A percentile compares a stretch with the other conserved stretches of the same genome.
These are phyloP conservation scores for Platanthera guangdongensis DNA, from an alignment of 106 monocot species.

Conservation along the genomic window DNA sequence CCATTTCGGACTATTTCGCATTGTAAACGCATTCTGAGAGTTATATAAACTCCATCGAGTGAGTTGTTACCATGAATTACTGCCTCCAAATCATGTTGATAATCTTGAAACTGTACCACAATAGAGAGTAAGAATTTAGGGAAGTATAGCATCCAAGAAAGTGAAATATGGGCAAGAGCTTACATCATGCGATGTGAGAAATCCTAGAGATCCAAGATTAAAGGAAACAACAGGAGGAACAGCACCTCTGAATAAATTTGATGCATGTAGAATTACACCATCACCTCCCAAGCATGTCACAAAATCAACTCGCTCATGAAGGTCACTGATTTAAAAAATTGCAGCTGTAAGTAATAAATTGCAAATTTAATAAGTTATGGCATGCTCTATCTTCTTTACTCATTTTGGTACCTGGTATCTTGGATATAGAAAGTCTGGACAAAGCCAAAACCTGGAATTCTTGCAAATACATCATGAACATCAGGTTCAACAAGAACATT, in stretches of 20 bases:
- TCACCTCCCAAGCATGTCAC: constrained; percentile 97
- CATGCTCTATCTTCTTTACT: background rate
- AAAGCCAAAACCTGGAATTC: constrained; percentile 95
- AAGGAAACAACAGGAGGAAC: constrained; percentile 99
- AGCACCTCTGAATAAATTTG: constrained; percentile 89
- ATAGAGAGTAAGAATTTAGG: constrained; percentile 6
- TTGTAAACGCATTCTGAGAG: constrained; percentile 85
- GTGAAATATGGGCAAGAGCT: constrained; percentile 10
- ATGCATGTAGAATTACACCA: constrained; percentile 96
- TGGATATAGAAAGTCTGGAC: constrained; percentile 96
- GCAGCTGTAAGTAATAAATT: background rate
- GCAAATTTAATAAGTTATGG: constrained; percentile 1
- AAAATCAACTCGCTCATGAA: constrained; percentile 99
- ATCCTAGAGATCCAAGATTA: constrained; percentile 98
- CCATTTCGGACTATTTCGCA: constrained; percentile 95
- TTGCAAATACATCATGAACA: constrained; percentile 94
- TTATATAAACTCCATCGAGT: constrained; percentile 88
- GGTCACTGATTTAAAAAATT: constrained; percentile 53
- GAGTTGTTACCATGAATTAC: constrained; percentile 95
- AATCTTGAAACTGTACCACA: constrained; percentile 64
- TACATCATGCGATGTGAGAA: constrained; percentile 93
- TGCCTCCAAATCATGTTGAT: constrained; percentile 64
- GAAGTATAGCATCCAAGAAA: constrained; percentile 7
- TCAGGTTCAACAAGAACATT: constrained; percentile 98
- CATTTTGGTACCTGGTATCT: constrained; percentile 72